phyloP scores from a whole-genome alignment of 768 basidiomycete genomes.

The Suillus placidus region DNA sequence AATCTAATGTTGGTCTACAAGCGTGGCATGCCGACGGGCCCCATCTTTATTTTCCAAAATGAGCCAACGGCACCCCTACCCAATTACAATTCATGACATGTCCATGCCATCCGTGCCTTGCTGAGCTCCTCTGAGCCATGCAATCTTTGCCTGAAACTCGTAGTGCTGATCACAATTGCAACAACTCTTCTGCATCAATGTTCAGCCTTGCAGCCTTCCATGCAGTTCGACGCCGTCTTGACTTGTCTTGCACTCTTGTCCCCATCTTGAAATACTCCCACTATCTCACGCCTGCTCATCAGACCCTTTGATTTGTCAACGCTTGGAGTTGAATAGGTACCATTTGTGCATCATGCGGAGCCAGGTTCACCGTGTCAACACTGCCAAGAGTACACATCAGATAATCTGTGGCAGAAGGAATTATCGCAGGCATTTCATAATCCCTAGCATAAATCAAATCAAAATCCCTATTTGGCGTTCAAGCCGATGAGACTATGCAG shows the following conservation, averaged over 20 bases:
- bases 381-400: neutral
- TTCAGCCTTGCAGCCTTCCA: neutral
- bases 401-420: neutral
- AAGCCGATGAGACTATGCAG: neutral
- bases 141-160: neutral
- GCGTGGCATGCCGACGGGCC: slow-evolving; percentile 3
- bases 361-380: neutral
- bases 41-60: neutral
- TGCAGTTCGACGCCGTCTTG: neutral
- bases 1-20: neutral
- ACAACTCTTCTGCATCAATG: neutral
- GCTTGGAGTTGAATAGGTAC: neutral
- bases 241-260: neutral
- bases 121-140: neutral
- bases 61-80: neutral
- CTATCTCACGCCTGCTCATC: slow-evolving; percentile 6
- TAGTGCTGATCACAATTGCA: neutral
- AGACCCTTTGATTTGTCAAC: slow-evolving; percentile 5
- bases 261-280: neutral
- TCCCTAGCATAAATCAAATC: neutral
- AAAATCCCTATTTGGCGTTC: neutral
- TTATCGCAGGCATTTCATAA: neutral
- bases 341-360: neutral
- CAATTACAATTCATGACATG: slow-evolving; percentile 4
- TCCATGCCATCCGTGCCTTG: slow-evolving; percentile 11